These are phyloP conservation scores for Rhododendron simsii DNA, from an alignment of 148 eudicot genomes.

Conservation along the genomic window DNA sequence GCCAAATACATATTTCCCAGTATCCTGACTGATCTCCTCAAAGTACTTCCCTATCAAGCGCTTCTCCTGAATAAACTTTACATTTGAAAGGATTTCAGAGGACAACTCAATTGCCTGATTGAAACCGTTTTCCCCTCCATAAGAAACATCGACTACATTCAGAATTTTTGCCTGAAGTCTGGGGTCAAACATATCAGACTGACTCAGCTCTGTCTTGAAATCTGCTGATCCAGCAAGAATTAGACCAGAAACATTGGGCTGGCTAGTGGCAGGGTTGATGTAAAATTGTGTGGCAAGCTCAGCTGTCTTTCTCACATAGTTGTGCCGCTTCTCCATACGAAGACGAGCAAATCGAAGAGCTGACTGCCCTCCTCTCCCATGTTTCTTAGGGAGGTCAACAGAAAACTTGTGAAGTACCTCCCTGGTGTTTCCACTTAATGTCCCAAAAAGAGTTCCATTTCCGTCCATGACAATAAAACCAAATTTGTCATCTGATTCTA, in stretches of 20 bases:
- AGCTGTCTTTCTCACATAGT: conserved; percentile 32
- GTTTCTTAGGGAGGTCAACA: conserved; percentile 30
- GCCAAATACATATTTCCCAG: conserved; percentile 29
- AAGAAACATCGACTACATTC: conserved; percentile 26
- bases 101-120: conserved; percentile 31
- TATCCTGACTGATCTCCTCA: conserved; percentile 29
- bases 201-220: conserved; percentile 28
- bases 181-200: conserved; percentile 30
- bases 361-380: conserved; percentile 32
- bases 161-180: conserved; percentile 25
- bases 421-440: conserved; percentile 26
- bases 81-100: conserved; percentile 22
- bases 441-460: conserved; percentile 31
- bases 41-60: conserved; percentile 27
- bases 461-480: conserved; percentile 32
- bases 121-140: conserved; percentile 29
- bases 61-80: conserved; percentile 29
- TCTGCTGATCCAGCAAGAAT: conserved; percentile 34
- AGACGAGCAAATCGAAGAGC: conserved; percentile 31
- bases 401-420: conserved; percentile 29
- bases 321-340: conserved; percentile 33
- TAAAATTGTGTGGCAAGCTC: conserved; percentile 26
- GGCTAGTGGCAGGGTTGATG: conserved; percentile 30
- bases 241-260: conserved; percentile 27
- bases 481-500: conserved; percentile 28